Base-by-base conservation (phyloP, 805 yeast genomes). In the Yarrowia porcina region DNA sequence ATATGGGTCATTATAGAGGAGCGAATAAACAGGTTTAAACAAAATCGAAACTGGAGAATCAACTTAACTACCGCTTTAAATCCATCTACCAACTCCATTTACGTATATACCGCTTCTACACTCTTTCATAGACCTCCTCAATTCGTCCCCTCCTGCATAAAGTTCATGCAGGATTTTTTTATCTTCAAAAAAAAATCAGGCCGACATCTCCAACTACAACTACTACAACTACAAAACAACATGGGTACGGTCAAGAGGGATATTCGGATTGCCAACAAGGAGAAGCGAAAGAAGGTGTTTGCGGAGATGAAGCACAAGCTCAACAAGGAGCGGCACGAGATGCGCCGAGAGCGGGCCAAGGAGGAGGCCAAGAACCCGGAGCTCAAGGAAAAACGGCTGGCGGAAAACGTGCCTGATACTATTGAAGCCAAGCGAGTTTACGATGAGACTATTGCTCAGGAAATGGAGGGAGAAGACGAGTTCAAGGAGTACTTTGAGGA, bases 341-440 rank as follows among this genome's bases (percentile, higher is more conserved):
- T 81, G 72, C 82, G 98, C 67, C 82, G 83, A n/a, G 83, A 85
- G 47, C 82, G 97, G 71, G 94, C 96, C n/a, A 87, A 87, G 70
- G 93, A 87, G 66, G 98, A 94, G 74, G 78, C 87, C 63, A 83
- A 81, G 28, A 88, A 92, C 70, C 97, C 97, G 0, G 90, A 87
- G 67, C 75, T 90, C 64, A 88, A 83, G 71, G 90, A 84, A 63
- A 87, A 91, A 71, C 85, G 99, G 74, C 78, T 93, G 38, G 82
- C 83, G 4, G 84, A 81, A 63, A 90, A 91, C 72, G 83, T 88
- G 1, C 90, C 97, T 3, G 84, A 83, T 23, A 91, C 97, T 4
- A 83, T 90, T 59, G 97, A 91, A 69, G 80, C 83, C 62, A 89
- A 88, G 79, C 79, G 97, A 71, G 93, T 86, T 1, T 91, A 75